phyloP scores from a whole-genome alignment of 2,329 filamentous ascomycete species.

The Apiospora phragmitis region DNA sequence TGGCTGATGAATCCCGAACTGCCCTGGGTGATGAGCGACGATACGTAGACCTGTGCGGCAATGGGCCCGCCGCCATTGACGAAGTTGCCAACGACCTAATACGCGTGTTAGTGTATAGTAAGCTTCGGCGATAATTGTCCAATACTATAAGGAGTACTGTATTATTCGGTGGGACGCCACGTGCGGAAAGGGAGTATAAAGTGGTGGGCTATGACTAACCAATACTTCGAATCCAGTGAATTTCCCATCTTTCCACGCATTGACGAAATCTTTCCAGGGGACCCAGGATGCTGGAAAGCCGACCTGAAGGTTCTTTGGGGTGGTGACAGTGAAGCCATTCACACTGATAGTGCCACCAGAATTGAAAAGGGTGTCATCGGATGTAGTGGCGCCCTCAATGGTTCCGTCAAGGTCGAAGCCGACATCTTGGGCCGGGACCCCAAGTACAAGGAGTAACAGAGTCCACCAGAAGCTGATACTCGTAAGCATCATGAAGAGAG shows the following conservation, averaged over 20 bases:
- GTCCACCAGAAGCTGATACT: background rate
- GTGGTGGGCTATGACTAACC: slow-evolving; percentile 16
- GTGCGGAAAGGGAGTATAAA: background rate
- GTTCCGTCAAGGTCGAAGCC: background rate
- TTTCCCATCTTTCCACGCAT: background rate
- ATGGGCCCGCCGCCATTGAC: slow-evolving; percentile 33
- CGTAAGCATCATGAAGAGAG: background rate
- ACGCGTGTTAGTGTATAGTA: background rate
- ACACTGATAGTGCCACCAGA: slow-evolving; percentile 18
- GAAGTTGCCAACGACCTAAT: slow-evolving; percentile 38
- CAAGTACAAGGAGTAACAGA: background rate
- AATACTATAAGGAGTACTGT: no score
- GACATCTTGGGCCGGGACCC: background rate
- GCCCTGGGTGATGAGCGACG: slow-evolving; percentile 36
- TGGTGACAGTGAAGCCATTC: slow-evolving; percentile 18
- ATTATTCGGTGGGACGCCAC: background rate
- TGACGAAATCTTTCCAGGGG: slow-evolving; percentile 21
- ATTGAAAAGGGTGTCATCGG: slow-evolving; percentile 13
- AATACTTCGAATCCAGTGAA: slow-evolving; percentile 23
- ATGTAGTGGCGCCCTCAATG: background rate
- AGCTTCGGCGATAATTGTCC: background rate
- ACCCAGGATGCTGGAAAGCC: slow-evolving; percentile 22
- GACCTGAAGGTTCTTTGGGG: slow-evolving; percentile 23
- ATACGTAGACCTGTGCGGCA: slow-evolving; percentile 38
- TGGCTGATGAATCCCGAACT: slow-evolving; percentile 36